Conservation (phyloP, 331 rosid species). For the Erythrophleum ivorense region DNA sequence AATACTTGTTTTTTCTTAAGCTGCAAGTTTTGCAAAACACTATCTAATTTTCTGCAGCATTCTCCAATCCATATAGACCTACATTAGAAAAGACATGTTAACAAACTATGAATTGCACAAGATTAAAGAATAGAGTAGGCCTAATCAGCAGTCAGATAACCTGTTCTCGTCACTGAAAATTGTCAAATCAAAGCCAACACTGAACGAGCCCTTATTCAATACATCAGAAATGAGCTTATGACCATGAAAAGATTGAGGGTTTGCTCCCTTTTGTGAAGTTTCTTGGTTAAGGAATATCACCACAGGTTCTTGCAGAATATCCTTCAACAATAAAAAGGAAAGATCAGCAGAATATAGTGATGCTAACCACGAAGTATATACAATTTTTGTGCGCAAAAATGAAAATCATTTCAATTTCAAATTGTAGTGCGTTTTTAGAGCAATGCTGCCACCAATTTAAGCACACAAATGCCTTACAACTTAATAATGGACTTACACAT, state of each 20-base stretch:
- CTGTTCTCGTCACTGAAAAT: slow-evolving; percentile 60
- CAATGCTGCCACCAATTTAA: background rate
- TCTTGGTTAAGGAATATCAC: slow-evolving; percentile 63
- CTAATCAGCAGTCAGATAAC: slow-evolving; percentile 41
- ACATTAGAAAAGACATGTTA: slow-evolving; percentile 36
- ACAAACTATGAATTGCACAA: slow-evolving; percentile 16
- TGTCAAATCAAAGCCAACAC: slow-evolving; percentile 49
- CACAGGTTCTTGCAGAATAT: slow-evolving; percentile 78
- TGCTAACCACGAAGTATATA: background rate
- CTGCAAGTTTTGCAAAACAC: slow-evolving; percentile 52
- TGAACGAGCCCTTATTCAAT: slow-evolving; percentile 39
- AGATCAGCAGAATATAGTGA: slow-evolving; percentile 25
- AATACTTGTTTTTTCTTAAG: slow-evolving; percentile 38
- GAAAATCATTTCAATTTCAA: background rate
- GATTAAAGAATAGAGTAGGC: background rate
- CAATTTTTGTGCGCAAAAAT: background rate
- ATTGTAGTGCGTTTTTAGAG: background rate
- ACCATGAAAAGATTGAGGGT: slow-evolving; percentile 50
- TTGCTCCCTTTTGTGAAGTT: slow-evolving; percentile 42
- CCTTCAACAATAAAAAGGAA: slow-evolving; percentile 54
- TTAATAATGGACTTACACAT: slow-evolving; percentile 17
- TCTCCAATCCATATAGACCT: slow-evolving; percentile 76
- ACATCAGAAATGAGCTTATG: slow-evolving; percentile 46
- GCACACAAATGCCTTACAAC: slow-evolving; percentile 21
- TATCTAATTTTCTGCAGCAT: slow-evolving; percentile 49